These are phyloP conservation scores for Tuber borchii DNA, from an alignment of 495 filamentous ascomycete species.

Conservation along the genomic window DNA sequence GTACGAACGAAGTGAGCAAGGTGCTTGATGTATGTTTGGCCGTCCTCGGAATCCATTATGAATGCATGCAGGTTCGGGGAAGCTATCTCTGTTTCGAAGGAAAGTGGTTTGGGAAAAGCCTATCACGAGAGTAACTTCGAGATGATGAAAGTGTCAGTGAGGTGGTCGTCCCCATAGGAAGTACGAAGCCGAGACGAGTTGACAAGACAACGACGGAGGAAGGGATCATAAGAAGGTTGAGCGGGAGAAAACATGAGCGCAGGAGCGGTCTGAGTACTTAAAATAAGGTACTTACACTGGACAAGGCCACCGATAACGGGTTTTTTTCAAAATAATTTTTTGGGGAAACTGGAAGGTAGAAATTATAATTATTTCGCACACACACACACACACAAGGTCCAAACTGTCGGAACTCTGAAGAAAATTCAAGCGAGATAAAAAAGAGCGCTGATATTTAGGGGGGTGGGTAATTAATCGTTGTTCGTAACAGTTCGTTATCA, in stretches of 20 bases:
- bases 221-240: not conserved
- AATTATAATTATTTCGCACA: slow-evolving; percentile 19
- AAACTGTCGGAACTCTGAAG: slow-evolving; percentile 21
- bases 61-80: slow-evolving; percentile 33
- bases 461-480: slow-evolving; percentile 24
- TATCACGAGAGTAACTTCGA: slow-evolving; percentile 35
- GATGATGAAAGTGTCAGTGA: slow-evolving; percentile 36
- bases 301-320: slow-evolving; percentile 20
- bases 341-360: slow-evolving; percentile 14
- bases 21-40: slow-evolving; percentile 87
- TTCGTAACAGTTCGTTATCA: slow-evolving; percentile 29
- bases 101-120: slow-evolving; percentile 23
- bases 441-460: slow-evolving; percentile 21
- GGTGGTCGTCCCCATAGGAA: slow-evolving; percentile 34
- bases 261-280: slow-evolving; percentile 24
- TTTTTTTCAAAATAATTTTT: slow-evolving; percentile 12
- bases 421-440: slow-evolving; percentile 11
- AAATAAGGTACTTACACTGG: slow-evolving; percentile 37
- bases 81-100: slow-evolving; percentile 11
- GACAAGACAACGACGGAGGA: slow-evolving; percentile 1
- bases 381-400: slow-evolving; percentile 20
- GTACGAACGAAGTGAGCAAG: slow-evolving; percentile 92
- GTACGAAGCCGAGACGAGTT: slow-evolving; percentile 23
- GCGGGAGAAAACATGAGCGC: not conserved
- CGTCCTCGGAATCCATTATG: slow-evolving; percentile 75